These are phyloP conservation scores for Ceratobasidium sp. DNA, from an alignment of 1,284 basidiomycete genomes.

Conservation along the genomic window DNA sequence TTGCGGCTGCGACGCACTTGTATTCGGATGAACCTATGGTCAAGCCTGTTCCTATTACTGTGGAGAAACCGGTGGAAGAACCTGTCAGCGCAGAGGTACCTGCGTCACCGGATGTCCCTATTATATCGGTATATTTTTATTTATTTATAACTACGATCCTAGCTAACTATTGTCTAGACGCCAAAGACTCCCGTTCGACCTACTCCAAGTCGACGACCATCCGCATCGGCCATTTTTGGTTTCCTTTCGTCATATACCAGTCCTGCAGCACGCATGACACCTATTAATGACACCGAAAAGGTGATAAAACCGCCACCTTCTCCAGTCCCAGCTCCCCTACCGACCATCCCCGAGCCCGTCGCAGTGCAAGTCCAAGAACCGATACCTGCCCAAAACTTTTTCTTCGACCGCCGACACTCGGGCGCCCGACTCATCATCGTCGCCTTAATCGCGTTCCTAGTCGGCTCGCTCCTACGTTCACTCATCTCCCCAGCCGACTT, in stretches of 20 bases:
- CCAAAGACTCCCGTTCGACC: conserved; percentile 26
- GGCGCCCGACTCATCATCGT: conserved; percentile 80
- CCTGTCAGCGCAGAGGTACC: conserved; percentile 22
- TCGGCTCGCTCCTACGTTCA: conserved; percentile 91
- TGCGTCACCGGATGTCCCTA: conserved; percentile 13
- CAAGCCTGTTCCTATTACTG: conserved; percentile 14
- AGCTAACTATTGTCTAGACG: conserved; percentile 8
- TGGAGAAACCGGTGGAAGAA: conserved; percentile 23
- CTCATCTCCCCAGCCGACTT: conserved; percentile 93
- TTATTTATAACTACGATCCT: neutral
- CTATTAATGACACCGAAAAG: conserved; percentile 14
- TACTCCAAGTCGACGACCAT: conserved; percentile 37
- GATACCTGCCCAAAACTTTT: neutral
- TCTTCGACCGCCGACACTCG: conserved; percentile 51
- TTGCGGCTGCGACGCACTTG: conserved; percentile 67
- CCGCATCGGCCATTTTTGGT: conserved; percentile 35
- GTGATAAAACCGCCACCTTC: conserved; percentile 7
- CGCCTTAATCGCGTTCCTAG: conserved; percentile 89
- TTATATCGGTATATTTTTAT: conserved; percentile 3
- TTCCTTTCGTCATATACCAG: conserved; percentile 42
- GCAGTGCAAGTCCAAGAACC: conserved; percentile 5
- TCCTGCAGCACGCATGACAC: conserved; percentile 25
- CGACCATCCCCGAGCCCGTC: conserved; percentile 17
- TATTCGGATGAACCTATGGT: conserved; percentile 37
- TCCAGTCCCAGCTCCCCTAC: conserved; percentile 6